Base-by-base conservation (phyloP, 768 basidiomycete species). In the Suillus spraguei region DNA sequence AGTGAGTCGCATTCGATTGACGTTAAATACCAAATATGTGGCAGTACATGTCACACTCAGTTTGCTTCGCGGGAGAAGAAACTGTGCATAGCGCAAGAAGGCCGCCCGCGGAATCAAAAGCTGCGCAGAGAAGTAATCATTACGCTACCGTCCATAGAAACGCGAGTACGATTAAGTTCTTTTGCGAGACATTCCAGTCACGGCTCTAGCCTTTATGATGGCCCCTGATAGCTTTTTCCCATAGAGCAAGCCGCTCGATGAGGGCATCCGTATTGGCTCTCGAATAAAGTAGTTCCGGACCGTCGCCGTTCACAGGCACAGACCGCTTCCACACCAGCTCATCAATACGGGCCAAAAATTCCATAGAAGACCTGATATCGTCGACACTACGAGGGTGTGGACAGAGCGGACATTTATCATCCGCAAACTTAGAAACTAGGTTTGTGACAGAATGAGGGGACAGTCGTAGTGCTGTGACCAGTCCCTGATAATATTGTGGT, bases 281-380 rank as follows among this genome's bases (percentile, higher is more conserved):
- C 1, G 73, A 75, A 61, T 63, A 75, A 1, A 68, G 42, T 0
- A 67, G 67, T 1, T 64, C 55, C 5, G 68, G 49, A 13, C 64
- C 62, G 4, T 17, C 10, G 17, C 60, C 66, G 5, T 65, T 64
- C 2, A 63, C 38, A 2, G 41, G 50, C 28, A 67, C 63, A 32
- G 64, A 55, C 9, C 74, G 65, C 38, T 67, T 69, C 74, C 74
- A 75, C 13, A 75, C 67, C 0, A 76, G 60, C 47, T 75, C 72
- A 52, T 75, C 75, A 6, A 73, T 65, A 7, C 63, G 36, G 4
- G 63, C 61, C 22, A 76, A 61, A 39, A 75, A 76, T 53, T 67
- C 64, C 60, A 76, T 20, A 1, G 73, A 63, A 8, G 68, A 68
- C 20, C 47, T 35, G 50, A 76, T 63, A 9, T 76, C 69, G 13